These are phyloP conservation scores for Usnea hakonensis DNA, from an alignment of 495 filamentous ascomycete genomes.

Conservation along the genomic window DNA sequence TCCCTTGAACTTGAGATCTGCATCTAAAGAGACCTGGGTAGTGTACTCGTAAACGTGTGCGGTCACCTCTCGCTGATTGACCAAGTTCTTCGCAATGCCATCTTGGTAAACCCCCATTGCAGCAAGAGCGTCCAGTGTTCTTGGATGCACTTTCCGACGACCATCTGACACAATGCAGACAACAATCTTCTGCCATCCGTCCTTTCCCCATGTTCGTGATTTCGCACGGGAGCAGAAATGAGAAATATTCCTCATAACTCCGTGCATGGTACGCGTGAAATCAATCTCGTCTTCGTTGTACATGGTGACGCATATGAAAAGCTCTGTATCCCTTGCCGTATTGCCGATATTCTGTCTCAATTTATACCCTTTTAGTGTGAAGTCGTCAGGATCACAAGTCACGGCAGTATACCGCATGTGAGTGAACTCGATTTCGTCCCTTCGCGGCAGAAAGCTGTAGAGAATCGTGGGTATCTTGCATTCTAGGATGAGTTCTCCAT, in stretches of 20 bases:
- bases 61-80: slow-evolving; percentile 77
- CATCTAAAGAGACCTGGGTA: slow-evolving; percentile 91
- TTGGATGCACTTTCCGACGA: slow-evolving; percentile 84
- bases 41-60: slow-evolving; percentile 99
- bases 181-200: slow-evolving; percentile 99
- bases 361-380: slow-evolving; percentile 79
- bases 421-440: slow-evolving; percentile 93
- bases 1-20: slow-evolving; percentile 95
- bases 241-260: slow-evolving; percentile 94
- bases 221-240: slow-evolving; percentile 92
- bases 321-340: slow-evolving; percentile 86
- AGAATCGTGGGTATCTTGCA: slow-evolving; percentile 98
- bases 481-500: slow-evolving; percentile 94
- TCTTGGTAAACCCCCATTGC: slow-evolving; percentile 99
- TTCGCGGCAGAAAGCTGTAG: slow-evolving; percentile 84
- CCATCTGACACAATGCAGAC: slow-evolving; percentile 95
- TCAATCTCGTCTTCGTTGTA: slow-evolving; percentile 95
- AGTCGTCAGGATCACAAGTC: slow-evolving; percentile 96
- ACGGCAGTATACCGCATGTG: slow-evolving; percentile 99
- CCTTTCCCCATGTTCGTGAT: slow-evolving; percentile 91
- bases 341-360: slow-evolving; percentile 87
- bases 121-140: slow-evolving; percentile 90
- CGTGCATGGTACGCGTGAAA: slow-evolving; percentile 98
- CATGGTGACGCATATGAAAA: slow-evolving; percentile 98
- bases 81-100: slow-evolving; percentile 96